Base-by-base conservation (phyloP, 1,139 yeast species). In the Yamadazyma diospyri region DNA sequence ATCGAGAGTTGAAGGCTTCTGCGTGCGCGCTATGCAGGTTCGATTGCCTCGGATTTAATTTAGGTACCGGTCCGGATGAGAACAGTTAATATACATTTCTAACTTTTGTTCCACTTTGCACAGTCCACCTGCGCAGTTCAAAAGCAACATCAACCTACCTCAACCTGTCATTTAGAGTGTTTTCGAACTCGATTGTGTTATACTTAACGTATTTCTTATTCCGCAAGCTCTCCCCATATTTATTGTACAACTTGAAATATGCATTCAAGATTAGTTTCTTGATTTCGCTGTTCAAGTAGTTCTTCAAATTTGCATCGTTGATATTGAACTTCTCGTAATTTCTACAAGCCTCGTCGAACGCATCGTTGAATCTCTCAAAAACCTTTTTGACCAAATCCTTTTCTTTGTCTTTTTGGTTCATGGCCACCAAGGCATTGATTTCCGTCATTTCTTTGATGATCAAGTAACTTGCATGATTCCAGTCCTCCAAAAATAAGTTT, bases 361-460 rank as follows among this genome's bases (percentile, higher is more conserved):
- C 86, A 19, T 78, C 78, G 49, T 92, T 89, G 61, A 92, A 89
- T 36, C 67, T 76, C 45, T 73, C 76, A 64, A 88, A 89, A 50
- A 86, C 79, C 40, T 92, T 97, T 51, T 92, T 94, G 38, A 89
- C 78, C 36, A 73, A 77, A 33, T 88, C 97, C 41, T 79, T 78
- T 44, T 89, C 95, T 50, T 88, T 89, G 32, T 57, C 48, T 11
- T 30, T 33, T 4, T 39, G 29, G 27, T 43, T 42, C 4, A 57
- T 42, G 13, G 67, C 61, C 32, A 72, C 49, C 10, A 43, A 30
- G 4, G 49, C 37, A 29, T 69, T 61, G 31, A 79, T 76, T 17
- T 72, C 71, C 3, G 89, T 78, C 59, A 80, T 81, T 43, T 81
- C 88, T 63, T 71, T 48, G 25, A 89, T 80, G 34, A 89, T 70